Percentiles rank a stretch among this genome's conserved stretches.
phyloP scores from a whole-genome alignment of 768 basidiomycete species.

The Pilatotrama ljubarskyi region DNA sequence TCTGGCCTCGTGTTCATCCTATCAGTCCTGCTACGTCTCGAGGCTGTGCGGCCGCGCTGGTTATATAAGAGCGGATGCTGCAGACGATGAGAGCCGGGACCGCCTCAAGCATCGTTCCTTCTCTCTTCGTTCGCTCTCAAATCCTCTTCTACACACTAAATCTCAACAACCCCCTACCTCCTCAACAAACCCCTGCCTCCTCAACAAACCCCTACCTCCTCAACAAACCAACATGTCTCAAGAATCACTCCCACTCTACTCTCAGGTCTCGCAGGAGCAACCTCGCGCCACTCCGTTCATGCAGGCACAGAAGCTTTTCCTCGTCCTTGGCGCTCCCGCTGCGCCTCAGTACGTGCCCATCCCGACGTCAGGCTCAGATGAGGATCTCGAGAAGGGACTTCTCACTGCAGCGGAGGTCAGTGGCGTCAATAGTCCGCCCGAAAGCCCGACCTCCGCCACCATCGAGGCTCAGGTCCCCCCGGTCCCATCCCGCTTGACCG shows the following conservation, averaged over 20 bases:
- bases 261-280: not conserved
- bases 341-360: not conserved
- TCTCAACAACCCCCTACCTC: no score
- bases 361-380: not conserved
- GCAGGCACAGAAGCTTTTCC: not conserved
- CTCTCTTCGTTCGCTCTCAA: constrained; percentile 5
- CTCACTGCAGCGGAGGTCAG: not conserved
- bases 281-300: not conserved
- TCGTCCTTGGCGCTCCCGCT: not conserved
- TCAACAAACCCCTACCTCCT: not conserved
- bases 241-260: not conserved
- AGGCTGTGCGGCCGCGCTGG: not conserved
- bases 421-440: not conserved
- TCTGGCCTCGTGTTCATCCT: not conserved
- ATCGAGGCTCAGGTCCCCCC: not conserved
- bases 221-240: not conserved
- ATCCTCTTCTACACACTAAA: not conserved
- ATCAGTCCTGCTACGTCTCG: not conserved
- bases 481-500: not conserved
- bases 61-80: not conserved
- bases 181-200: no score
- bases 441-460: not conserved
- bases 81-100: not conserved
- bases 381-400: not conserved
- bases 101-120: constrained; percentile 5